Evolutionary conservation across 805 yeast genomes (phyloP), one percentile per base, ranked within the genome.

Genomic region (Tetrapisispora nanseiensis): DNA sequence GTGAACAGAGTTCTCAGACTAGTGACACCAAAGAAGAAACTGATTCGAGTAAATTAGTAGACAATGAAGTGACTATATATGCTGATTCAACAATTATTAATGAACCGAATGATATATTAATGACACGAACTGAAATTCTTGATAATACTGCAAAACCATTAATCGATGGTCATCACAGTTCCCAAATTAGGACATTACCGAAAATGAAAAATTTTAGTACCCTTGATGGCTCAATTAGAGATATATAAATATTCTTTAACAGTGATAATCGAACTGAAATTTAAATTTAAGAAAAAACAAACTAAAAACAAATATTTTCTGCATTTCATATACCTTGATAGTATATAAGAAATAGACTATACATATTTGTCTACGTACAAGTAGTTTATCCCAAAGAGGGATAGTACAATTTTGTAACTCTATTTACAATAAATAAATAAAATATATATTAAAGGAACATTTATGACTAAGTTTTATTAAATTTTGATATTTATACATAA

Each of bases 171-270:
- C 10, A 8, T 6, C 23, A 20, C 23, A 21, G 7, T 15, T 10
- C 40, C 13, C 16, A 16, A 26, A 28, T 11, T 13, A 12, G 28
- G 11, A 15, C 18, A 33, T 39, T 56, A 38, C 62, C 63, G 15
- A 55, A 47, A 38, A 48, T 58, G 51, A 54, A 52, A 44, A 54
- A 57, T 39, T 56, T 58, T 31, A 56, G 51, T 31, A 54, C 62
- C 11, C 41, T 52, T 11, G 55, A 52, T 33, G 59, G 54, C 8
- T 45, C 54, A 16, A 44, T 49, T 9, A 54, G 45, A 32, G 52
- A 54, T 42, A 42, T 45, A 20, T 41, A 41, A 33, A 37, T 42
- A 30, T n/a, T n/a, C 7, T 23, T 8, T 8, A 20, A 23, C 23
- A 19, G 13, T 28, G n/a, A 28, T 8, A 16, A 16, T 28, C n/a